Percentiles rank a stretch among this genome's conserved stretches.
Conservation (phyloP, 306 rosid genomes). For the Mimosa pudica region DNA sequence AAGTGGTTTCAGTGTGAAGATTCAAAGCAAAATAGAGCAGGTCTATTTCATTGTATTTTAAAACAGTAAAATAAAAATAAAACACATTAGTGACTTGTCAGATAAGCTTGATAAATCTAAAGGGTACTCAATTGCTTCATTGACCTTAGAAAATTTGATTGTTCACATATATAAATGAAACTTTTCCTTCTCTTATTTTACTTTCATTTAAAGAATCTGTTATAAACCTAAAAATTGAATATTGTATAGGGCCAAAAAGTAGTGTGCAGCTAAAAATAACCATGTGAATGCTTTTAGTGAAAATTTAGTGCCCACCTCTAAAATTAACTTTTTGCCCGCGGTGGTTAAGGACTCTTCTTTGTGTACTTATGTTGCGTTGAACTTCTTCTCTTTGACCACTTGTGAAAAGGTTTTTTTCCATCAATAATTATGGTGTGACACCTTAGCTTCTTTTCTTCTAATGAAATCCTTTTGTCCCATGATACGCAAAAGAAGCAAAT, state of each 20-base stretch:
- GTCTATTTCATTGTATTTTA: conserved; percentile 3
- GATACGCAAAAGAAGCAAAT: conserved; percentile 7
- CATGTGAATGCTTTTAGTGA: not conserved
- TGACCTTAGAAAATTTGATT: not conserved
- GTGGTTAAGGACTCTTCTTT: conserved; percentile 34
- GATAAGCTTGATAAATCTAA: conserved; percentile 14
- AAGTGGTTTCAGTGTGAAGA: conserved; percentile 12
- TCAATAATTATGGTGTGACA: conserved; percentile 19
- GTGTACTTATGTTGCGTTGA: conserved; percentile 41
- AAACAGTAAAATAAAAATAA: not conserved
- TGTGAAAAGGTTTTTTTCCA: conserved; percentile 29
- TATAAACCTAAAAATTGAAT: not conserved
- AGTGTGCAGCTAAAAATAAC: not conserved
- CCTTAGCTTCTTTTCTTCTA: conserved; percentile 11
- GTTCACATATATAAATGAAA: not conserved
- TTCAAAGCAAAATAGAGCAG: conserved; percentile 17
- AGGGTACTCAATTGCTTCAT: conserved; percentile 28
- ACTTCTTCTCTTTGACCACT: conserved; percentile 51
- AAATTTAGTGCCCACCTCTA: conserved; percentile 21
- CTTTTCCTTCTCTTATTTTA: conserved; percentile 1
- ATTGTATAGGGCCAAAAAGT: not conserved
- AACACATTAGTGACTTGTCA: conserved; percentile 24
- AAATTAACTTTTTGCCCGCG: conserved; percentile 20
- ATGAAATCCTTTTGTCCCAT: conserved; percentile 14
- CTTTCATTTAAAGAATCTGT: conserved; percentile 12